A percentile compares a stretch with the other conserved stretches of the same genome.
Evolutionary conservation across 2,329 filamentous ascomycete genomes (phyloP).

Genomic region (Graphiopsis chlorocephala): DNA sequence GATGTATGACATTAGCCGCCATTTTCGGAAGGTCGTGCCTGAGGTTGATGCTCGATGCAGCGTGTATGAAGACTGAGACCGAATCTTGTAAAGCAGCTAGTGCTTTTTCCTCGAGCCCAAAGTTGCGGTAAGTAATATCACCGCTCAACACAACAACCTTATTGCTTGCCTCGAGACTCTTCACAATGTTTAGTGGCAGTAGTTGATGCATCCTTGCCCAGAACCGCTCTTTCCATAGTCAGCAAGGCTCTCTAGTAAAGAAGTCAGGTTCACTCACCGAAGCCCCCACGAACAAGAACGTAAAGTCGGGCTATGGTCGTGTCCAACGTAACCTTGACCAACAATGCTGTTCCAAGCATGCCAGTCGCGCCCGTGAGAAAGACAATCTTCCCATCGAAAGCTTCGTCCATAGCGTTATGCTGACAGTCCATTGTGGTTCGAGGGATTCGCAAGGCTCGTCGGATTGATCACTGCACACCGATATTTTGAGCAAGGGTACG

Average conservation of each 20-base stretch:
- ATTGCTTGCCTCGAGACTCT: background rate
- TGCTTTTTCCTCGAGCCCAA: background rate
- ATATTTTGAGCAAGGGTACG: too few relatives aligned
- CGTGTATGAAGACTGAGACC: background rate
- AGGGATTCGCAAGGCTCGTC: too few relatives aligned
- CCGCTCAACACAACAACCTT: background rate
- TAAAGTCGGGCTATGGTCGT: background rate
- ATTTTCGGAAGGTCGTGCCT: background rate
- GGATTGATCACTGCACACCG: too few relatives aligned
- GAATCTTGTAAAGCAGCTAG: background rate
- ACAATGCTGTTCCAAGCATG: background rate
- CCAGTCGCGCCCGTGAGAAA: background rate
- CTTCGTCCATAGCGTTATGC: background rate
- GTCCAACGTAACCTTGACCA: background rate
- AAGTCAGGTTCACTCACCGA: background rate
- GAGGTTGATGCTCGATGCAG: background rate
- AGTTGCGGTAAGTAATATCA: background rate
- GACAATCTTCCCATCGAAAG: background rate
- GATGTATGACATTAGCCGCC: background rate
- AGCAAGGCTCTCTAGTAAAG: background rate
- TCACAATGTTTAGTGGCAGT: background rate
- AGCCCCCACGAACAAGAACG: background rate
- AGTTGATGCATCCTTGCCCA: background rate
- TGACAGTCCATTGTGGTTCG: too few relatives aligned
- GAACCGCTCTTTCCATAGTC: background rate